Evolutionary conservation across 1,284 basidiomycete genomes (phyloP), one percentile per base, ranked within the genome.

Genomic region (Inonotus obliquus): DNA sequence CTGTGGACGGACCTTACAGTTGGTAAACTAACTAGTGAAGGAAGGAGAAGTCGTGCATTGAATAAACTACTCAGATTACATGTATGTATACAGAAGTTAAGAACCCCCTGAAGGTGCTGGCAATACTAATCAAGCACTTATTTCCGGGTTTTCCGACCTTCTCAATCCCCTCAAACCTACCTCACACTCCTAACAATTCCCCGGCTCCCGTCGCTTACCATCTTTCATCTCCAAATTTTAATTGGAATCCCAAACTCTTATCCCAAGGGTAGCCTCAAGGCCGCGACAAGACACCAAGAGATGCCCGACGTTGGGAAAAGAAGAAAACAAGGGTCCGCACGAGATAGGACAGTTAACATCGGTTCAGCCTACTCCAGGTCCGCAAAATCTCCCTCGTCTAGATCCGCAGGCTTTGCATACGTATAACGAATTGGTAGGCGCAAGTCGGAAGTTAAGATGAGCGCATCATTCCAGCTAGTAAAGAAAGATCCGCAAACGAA

Each of bases 341-440:
- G 25, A 10, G 21, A 5, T 17, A 2, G 13, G 25, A 29, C 17
- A 17, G 32, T 32, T 32, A 9, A 9, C 32, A 9, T 9, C 32
- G 32, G 32, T 32, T 32, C 1, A 35, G 25, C 3, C 44, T 62
- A 90, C 70, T 88, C 86, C 77, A 87, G 76, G 63, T 86, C 87
- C 59, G 81, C 80, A 71, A 92, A 92, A 72, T 92, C 90, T 60
- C 93, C 93, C 67, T 92, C 91, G 69, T 96, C 93, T 73, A 96
- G 77, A 73, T 95, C 92, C 69, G 83, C 87, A 11, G 93, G 93
- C 86, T 92, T n/a, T 32, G 32, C 32, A 32, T 32, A 32, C 32
- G 32, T 9, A 32, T 32, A 32, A 32, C 32, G 32, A 4, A 32
- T 32, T 32, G 32, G n/a, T n/a, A n/a, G n/a, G n/a, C n/a, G n/a